Percentiles rank a stretch among this genome's conserved stretches.
These are phyloP conservation scores for Pseudogymnoascus sp. DNA, from an alignment of 2,329 filamentous ascomycete species.

Conservation along the genomic window DNA sequence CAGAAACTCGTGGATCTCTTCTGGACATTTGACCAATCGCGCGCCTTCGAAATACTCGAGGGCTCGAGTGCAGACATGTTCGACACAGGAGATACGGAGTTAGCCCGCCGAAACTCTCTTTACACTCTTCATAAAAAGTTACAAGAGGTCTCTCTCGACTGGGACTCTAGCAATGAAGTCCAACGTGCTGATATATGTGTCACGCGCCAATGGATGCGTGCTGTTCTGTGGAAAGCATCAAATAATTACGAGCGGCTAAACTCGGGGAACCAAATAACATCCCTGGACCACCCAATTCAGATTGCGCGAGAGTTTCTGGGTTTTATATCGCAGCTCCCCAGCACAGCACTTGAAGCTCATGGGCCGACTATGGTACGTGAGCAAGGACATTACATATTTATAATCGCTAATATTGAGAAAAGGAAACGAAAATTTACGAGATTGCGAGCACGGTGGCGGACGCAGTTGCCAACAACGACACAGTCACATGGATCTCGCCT, in stretches of 20 bases:
- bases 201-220: slow-evolving; percentile 60
- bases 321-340: slow-evolving; percentile 37
- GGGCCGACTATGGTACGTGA: slow-evolving; percentile 36
- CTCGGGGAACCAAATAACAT: slow-evolving; percentile 14
- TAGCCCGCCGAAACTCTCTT: slow-evolving; percentile 25
- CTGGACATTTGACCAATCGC: slow-evolving; percentile 43
- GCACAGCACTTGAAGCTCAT: slow-evolving; percentile 42
- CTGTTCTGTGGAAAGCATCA: slow-evolving; percentile 52
- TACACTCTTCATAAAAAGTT: slow-evolving; percentile 37
- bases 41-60: slow-evolving; percentile 39
- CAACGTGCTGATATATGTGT: slow-evolving; percentile 61
- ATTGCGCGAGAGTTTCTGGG: slow-evolving; percentile 41
- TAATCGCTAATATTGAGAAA: not conserved
- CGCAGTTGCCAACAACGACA: slow-evolving; percentile 11
- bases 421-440: slow-evolving; percentile 40
- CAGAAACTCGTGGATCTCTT: slow-evolving; percentile 43
- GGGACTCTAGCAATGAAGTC: slow-evolving; percentile 42
- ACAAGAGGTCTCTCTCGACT: slow-evolving; percentile 34
- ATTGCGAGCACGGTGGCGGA: slow-evolving; percentile 40
- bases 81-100: not conserved
- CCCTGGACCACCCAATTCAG: slow-evolving; percentile 31
- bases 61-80: slow-evolving; percentile 8
- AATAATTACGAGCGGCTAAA: not conserved
- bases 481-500: slow-evolving; percentile 24
- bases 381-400: not conserved